These are phyloP conservation scores for Calocera cornea DNA, from an alignment of 768 basidiomycete species.

Conservation along the genomic window DNA sequence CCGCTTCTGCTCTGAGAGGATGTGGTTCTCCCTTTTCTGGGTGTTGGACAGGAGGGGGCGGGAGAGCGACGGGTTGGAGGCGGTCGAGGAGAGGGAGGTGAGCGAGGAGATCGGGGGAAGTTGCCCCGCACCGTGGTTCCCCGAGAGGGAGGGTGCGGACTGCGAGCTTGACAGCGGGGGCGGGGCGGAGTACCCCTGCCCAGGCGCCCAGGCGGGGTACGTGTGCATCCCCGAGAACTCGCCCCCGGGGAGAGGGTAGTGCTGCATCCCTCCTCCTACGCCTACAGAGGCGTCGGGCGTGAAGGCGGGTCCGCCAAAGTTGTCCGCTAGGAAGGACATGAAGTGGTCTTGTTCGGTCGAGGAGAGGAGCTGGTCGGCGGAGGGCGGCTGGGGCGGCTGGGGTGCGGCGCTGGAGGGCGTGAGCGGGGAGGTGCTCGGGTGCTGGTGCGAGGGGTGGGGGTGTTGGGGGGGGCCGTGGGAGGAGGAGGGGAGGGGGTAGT, in stretches of 20 bases:
- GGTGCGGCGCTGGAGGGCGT: neutral
- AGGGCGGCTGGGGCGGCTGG: neutral
- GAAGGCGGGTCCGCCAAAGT: neutral
- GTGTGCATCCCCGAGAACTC: neutral
- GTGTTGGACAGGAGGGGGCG: slow-evolving; percentile 67
- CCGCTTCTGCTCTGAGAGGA: slow-evolving; percentile 88
- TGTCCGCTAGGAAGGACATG: slow-evolving; percentile 1
- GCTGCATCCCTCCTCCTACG: neutral
- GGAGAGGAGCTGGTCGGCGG: neutral
- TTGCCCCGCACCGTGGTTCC: neutral
- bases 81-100: neutral
- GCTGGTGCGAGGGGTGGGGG: neutral
- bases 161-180: neutral
- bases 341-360: neutral
- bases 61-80: slow-evolving; percentile 23
- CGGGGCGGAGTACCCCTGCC: neutral
- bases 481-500: neutral
- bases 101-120: neutral
- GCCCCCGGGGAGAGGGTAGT: neutral
- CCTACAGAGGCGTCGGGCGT: neutral
- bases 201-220: neutral
- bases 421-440: neutral
- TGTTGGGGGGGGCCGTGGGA: neutral
- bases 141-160: neutral
- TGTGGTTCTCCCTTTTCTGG: slow-evolving; percentile 82